Conservation (phyloP, 441 rosid genomes). For the Biscutella laevigata region DNA sequence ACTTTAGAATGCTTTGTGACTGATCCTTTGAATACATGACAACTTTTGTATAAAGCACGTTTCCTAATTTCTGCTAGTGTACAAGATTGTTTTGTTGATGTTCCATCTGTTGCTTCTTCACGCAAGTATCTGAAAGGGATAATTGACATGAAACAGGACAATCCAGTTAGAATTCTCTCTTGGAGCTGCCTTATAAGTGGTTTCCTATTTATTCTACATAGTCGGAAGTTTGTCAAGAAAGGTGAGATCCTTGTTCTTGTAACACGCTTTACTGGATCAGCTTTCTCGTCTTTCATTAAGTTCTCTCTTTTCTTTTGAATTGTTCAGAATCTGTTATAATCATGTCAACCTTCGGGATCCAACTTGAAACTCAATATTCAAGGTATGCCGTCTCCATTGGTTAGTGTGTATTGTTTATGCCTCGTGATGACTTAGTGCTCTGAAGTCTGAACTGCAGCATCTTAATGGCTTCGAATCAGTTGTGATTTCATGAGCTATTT, state of each 20-base stretch:
- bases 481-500: neutral
- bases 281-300: neutral
- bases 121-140: neutral
- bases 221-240: conserved; percentile 50
- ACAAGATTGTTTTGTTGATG: neutral
- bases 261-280: neutral
- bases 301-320: neutral
- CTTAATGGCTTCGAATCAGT: too few relatives aligned
- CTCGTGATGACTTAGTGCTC: too few relatives aligned
- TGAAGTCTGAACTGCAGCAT: too few relatives aligned
- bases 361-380: conserved; percentile 68
- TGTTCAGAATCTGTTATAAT: conserved; percentile 67
- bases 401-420: too few relatives aligned
- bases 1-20: too few relatives aligned
- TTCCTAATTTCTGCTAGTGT: neutral
- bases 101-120: neutral
- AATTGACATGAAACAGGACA: conserved; percentile 36
- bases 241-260: conserved; percentile 35
- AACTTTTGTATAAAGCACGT: neutral
- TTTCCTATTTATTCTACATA: conserved; percentile 33
- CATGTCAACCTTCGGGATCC: conserved; percentile 79
- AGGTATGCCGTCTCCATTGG: too few relatives aligned
- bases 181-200: conserved; percentile 50
- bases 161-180: conserved; percentile 30
- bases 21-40: neutral